Base-by-base conservation (phyloP, 2,329 filamentous ascomycete genomes). In the Acephala macrosclerotiorum region DNA sequence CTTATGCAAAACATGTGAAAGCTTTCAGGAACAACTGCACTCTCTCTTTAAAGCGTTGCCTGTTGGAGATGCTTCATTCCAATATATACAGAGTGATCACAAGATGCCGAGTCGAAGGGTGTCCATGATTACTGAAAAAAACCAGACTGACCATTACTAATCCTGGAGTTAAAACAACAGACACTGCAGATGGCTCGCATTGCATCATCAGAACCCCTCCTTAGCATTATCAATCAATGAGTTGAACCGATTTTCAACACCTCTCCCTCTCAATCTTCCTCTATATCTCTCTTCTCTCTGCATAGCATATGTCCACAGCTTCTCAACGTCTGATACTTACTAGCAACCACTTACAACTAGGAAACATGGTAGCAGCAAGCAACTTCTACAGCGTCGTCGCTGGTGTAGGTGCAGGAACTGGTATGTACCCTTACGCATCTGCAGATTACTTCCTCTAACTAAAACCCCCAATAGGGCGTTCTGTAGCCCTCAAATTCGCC, bases 341-440 rank as follows among this genome's bases (percentile, higher is more conserved):
- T 26, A 64, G 25, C 7, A 66, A 67, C 38, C 64, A 66, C 49
- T 29, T 68, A 6, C 33, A 63, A 49, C 35, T 33, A 56, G 38
- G 40, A 60, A 69, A 29, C 12, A 72, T 71, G 67, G 67, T 72
- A 57, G 73, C 75, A 63, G 53, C 74, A 64, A 73, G 45, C 57
- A 84, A 83, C 70, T 84, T 91, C 73, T 91, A 89, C 76, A 87
- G 90, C 59, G 80, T 94, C 66, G 79, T 94, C 65, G 89, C 90
- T 12, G 91, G 91, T 63, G 90, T 89, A 49, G 91, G 91, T n/a
- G 81, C 89, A 6, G 91, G 91, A 66, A 93, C 87, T 55, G 81
- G 82, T 81, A 74, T 55, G 72, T 58, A 75, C 60, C 75, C 72
- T 74, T 57, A 74, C 35, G n/a, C 11, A 29, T 29, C 25, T 18